Evolutionary conservation across 1,139 yeast genomes (phyloP).

Genomic region (Blastobotrys malaysiensis): DNA sequence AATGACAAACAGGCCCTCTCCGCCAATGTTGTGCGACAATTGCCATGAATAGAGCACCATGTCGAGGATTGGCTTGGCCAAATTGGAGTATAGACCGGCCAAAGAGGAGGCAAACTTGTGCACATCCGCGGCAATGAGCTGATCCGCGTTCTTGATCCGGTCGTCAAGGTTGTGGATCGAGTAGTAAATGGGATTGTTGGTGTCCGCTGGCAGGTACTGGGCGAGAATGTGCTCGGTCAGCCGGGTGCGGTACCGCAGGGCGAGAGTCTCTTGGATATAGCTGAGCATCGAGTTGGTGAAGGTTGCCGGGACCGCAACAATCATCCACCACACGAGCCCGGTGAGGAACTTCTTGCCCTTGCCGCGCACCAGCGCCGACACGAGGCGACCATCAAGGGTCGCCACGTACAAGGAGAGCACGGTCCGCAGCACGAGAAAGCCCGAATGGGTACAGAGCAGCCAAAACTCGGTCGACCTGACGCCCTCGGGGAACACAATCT

Average conservation of each 20-base stretch:
- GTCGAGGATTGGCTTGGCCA: slow-evolving; percentile 80
- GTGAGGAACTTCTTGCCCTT: slow-evolving; percentile 58
- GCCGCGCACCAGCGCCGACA: slow-evolving; percentile 74
- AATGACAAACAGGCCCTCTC: slow-evolving; percentile 76
- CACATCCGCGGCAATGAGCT: slow-evolving; percentile 74
- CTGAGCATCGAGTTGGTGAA: slow-evolving; percentile 67
- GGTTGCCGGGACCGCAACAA: slow-evolving; percentile 82
- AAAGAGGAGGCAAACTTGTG: slow-evolving; percentile 67
- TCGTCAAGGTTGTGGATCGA: slow-evolving; percentile 53
- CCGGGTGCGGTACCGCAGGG: slow-evolving; percentile 59
- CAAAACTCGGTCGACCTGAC: slow-evolving; percentile 32
- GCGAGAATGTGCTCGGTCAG: slow-evolving; percentile 61
- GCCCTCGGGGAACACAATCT: slow-evolving; percentile 36
- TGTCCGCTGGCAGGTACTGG: slow-evolving; percentile 52
- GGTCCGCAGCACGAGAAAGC: slow-evolving; percentile 63
- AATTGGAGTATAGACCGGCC: slow-evolving; percentile 76
- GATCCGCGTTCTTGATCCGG: slow-evolving; percentile 71
- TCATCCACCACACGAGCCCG: slow-evolving; percentile 72
- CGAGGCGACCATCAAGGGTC: slow-evolving; percentile 77
- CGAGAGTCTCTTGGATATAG: slow-evolving; percentile 64
- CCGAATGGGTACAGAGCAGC: slow-evolving; percentile 52
- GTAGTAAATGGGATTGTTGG: slow-evolving; percentile 40
- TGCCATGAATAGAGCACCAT: slow-evolving; percentile 78
- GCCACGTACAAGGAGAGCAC: slow-evolving; percentile 78
- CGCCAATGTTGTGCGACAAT: slow-evolving; percentile 66